Conservation (phyloP, 2,329 filamentous ascomycete species). For the Claviceps capensis region DNA sequence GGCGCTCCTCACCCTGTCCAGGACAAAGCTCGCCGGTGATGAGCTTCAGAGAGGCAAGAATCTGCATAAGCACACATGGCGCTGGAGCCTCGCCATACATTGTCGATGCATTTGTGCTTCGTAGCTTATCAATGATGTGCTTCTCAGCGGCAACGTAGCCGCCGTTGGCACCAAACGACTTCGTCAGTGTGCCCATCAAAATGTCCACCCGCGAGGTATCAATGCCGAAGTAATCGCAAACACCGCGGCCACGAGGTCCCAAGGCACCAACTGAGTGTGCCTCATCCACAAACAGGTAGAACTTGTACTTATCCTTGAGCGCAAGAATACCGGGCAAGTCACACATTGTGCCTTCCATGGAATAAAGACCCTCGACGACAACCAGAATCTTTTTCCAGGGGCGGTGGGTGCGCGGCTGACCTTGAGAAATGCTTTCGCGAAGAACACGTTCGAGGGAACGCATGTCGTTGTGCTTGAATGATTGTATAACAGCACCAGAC, state of each 20-base stretch:
- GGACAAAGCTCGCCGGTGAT: constrained; percentile 80
- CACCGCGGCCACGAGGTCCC: constrained; percentile 75
- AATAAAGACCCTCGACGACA: constrained; percentile 92
- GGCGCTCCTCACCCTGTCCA: constrained; percentile 86
- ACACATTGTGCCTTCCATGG: constrained; percentile 98
- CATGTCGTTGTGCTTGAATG: constrained; percentile 98
- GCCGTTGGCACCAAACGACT: constrained; percentile 96
- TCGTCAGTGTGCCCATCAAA: constrained; percentile 95
- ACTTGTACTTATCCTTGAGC: constrained; percentile 94
- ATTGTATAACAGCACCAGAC: constrained; percentile 86
- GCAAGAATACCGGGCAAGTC: constrained; percentile 82
- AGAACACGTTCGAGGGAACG: constrained; percentile 70
- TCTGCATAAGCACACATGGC: constrained; percentile 82
- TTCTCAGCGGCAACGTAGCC: constrained; percentile 89
- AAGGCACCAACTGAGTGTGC: constrained; percentile 92
- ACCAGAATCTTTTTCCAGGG: constrained; percentile 99
- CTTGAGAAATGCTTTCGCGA: constrained; percentile 87
- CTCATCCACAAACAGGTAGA: constrained; percentile 88
- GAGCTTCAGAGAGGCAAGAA: constrained; percentile 70
- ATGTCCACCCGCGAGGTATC: constrained; percentile 83
- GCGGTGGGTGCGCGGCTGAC: constrained; percentile 92
- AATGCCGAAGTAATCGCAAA: constrained; percentile 94
- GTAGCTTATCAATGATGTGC: constrained; percentile 81
- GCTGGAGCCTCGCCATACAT: constrained; percentile 78
- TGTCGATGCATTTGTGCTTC: constrained; percentile 72